Percentiles rank a stretch among this genome's conserved stretches.
Evolutionary conservation across 164 flowering plant genomes (phyloP).

Genomic region (Umbellularia californica): DNA sequence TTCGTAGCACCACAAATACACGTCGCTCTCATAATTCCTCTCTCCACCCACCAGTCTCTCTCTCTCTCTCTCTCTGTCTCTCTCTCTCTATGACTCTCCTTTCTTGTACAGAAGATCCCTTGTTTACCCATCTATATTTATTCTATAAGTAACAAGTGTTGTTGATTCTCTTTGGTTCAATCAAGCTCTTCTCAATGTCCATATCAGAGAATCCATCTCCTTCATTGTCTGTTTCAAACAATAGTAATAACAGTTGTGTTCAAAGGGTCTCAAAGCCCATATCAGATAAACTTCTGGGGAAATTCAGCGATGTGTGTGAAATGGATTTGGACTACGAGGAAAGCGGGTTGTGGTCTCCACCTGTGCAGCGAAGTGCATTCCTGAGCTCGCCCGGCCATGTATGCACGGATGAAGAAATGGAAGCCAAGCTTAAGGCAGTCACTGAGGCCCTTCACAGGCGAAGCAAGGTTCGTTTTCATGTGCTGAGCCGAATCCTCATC

Average conservation of each 20-base stretch:
- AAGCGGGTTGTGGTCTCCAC: constrained; percentile 88
- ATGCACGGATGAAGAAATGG: constrained; percentile 23
- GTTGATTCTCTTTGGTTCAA: background rate
- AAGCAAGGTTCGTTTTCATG: constrained; percentile 1
- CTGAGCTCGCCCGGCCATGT: constrained; percentile 45
- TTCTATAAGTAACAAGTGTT: too few relatives aligned
- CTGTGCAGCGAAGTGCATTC: constrained; percentile 40
- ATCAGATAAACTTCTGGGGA: constrained; percentile 59
- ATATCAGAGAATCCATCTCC: constrained; percentile 10
- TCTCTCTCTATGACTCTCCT: background rate
- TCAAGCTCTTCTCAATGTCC: background rate
- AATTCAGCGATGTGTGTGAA: constrained; percentile 57
- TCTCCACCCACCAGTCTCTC: background rate
- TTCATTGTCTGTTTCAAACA: constrained; percentile 5
- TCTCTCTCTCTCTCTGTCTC: background rate
- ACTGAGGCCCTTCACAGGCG: constrained; percentile 1
- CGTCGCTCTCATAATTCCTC: constrained; percentile 2
- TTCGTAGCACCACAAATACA: constrained; percentile 3
- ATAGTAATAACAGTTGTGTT: constrained; percentile 5
- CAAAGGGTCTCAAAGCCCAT: constrained; percentile 46
- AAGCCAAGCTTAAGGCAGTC: constrained; percentile 14
- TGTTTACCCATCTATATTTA: too few relatives aligned
- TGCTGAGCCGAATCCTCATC: background rate
- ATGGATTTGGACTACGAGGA: constrained; percentile 57
- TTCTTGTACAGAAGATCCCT: background rate